These are phyloP conservation scores for Przewalskia tangutica DNA, from an alignment of 257 asterid species.

Conservation along the genomic window DNA sequence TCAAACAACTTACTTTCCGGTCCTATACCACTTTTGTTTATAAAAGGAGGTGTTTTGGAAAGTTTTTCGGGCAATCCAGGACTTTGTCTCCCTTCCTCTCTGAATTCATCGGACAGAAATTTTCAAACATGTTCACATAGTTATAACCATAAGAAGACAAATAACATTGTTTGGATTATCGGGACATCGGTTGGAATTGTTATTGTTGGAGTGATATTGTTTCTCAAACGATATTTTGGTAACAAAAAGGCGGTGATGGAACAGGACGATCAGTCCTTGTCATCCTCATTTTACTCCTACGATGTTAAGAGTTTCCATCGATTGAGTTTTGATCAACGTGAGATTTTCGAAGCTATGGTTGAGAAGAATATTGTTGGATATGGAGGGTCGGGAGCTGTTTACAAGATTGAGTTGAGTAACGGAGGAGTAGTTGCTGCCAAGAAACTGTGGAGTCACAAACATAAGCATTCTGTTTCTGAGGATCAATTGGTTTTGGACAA, in stretches of 20 bases:
- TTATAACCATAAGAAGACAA: slow-evolving; percentile 24
- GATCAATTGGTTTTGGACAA: slow-evolving; percentile 40
- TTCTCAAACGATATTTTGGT: slow-evolving; percentile 43
- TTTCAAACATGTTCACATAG: slow-evolving; percentile 34
- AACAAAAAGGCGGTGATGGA: slow-evolving; percentile 25
- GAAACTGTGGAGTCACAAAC: slow-evolving; percentile 68
- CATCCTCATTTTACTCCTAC: slow-evolving; percentile 53
- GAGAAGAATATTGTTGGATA: slow-evolving; percentile 91
- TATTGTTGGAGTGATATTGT: slow-evolving; percentile 36
- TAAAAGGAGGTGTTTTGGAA: slow-evolving; percentile 60
- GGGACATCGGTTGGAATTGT: slow-evolving; percentile 38
- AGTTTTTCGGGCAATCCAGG: slow-evolving; percentile 59
- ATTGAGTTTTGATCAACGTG: slow-evolving; percentile 59
- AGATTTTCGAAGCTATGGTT: slow-evolving; percentile 65
- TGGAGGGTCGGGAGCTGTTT: slow-evolving; percentile 92
- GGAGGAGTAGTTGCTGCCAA: slow-evolving; percentile 76
- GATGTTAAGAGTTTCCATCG: slow-evolving; percentile 83
- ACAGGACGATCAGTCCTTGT: slow-evolving; percentile 31
- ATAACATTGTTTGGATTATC: slow-evolving; percentile 36
- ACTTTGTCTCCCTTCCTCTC: slow-evolving; percentile 41
- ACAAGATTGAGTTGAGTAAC: slow-evolving; percentile 53
- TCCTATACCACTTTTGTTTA: slow-evolving; percentile 51
- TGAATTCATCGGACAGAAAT: slow-evolving; percentile 14
- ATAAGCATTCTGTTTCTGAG: slow-evolving; percentile 29
- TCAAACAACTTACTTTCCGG: slow-evolving; percentile 74